Evolutionary conservation across 2,329 filamentous ascomycete genomes (phyloP), one percentile per base, ranked within the genome.

Genomic region (Colletotrichum chrysophilum): DNA sequence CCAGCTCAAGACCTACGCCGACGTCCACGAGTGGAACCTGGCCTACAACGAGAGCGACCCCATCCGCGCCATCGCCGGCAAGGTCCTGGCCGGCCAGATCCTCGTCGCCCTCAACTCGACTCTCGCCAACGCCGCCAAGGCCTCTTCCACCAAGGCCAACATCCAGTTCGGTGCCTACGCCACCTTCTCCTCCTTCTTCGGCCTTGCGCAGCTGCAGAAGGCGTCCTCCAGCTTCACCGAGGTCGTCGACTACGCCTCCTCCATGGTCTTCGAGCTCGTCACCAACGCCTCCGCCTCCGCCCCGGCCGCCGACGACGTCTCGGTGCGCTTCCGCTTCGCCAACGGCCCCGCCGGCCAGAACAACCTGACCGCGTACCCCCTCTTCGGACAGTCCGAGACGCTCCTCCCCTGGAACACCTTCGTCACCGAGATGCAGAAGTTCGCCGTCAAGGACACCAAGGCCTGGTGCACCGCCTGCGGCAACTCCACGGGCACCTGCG

Each of bases 191-290:
- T 88, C 91, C 71, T 93, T 93, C 85, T 93, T 93, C 81, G 91
- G 91, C 9, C 87, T 92, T 21, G 85, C 90, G 7, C 83, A 88
- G 76, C 87, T 93, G 71, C 85, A 86, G 7, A 81, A 84, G 14
- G 88, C 86, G 3, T 90, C 88, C 74, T 79, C 85, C 2, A 86
- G 94, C 82, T 98, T 98, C 87, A 92, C 87, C 75, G 94, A 94
- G 70, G 87, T 98, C 14, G 92, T 93, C n/a, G 93, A 96, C 85
- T 98, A 98, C 80, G 95, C 95, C 7, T 94, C 93, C 4, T 92
- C 92, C 78, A 95, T 98, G 91, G 89, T 89, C 7, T 96, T 97
- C 82, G 96, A 98, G 87, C 86, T 93, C 26, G 87, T 92, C 70
- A 91, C 91, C 70, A 88, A 88, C 78, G 84, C 89, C 89, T 85